Conservation (phyloP, 1,139 yeast genomes). For the Geotrichum fermentans region DNA sequence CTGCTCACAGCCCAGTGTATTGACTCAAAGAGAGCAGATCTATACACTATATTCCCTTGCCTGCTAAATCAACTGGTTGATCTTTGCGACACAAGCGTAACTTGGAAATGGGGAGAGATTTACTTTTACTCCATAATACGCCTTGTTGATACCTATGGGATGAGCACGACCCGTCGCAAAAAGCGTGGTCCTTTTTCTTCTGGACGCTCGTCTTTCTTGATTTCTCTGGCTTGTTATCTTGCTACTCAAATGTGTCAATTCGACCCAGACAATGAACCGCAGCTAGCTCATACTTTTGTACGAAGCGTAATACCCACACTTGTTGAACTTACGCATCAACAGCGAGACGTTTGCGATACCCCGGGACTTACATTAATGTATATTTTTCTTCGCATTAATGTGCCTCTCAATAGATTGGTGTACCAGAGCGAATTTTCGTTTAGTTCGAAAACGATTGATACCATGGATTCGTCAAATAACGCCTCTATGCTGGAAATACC, state of each 20-base stretch:
- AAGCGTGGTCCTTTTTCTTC: constrained; percentile 6
- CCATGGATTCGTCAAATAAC: background rate
- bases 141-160: constrained; percentile 10
- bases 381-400: constrained; percentile 18
- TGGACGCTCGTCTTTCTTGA: constrained; percentile 12
- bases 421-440: background rate
- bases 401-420: constrained; percentile 12
- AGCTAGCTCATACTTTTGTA: constrained; percentile 6
- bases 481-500: background rate
- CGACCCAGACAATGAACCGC: constrained; percentile 13
- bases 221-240: constrained; percentile 17
- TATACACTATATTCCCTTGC: constrained; percentile 16
- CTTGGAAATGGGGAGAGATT: constrained; percentile 21
- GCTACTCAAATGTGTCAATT: constrained; percentile 19
- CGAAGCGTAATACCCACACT: constrained; percentile 16
- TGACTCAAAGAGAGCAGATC: constrained; percentile 7
- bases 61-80: constrained; percentile 14
- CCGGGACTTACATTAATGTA: constrained; percentile 21
- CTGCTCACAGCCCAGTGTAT: constrained; percentile 16
- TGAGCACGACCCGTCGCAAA: background rate
- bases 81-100: constrained; percentile 12
- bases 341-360: constrained; percentile 18
- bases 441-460: background rate
- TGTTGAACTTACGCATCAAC: constrained; percentile 13
- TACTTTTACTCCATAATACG: constrained; percentile 17